These are phyloP conservation scores for Corinectria fuckeliana DNA, from an alignment of 2,329 filamentous ascomycete species.

Conservation along the genomic window DNA sequence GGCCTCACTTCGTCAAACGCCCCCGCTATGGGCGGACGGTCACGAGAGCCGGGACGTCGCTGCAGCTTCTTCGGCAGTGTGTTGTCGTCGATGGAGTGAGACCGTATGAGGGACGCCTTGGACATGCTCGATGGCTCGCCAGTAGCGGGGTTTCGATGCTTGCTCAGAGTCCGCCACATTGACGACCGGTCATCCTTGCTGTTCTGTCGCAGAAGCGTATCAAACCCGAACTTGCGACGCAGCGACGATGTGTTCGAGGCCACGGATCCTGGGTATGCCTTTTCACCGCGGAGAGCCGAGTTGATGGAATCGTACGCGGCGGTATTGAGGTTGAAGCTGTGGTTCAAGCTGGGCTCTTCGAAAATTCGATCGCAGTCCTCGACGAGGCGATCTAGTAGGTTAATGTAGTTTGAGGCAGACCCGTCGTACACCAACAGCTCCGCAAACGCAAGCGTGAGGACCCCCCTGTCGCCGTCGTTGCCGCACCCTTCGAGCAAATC, in stretches of 20 bases:
- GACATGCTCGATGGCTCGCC: conserved; percentile 70
- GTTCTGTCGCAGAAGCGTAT: conserved; percentile 77
- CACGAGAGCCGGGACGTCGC: conserved; percentile 61
- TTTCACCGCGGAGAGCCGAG: conserved; percentile 60
- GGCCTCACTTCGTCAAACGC: conserved; percentile 68
- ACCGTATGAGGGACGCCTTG: conserved; percentile 70
- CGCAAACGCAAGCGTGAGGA: conserved; percentile 85
- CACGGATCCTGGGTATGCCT: conserved; percentile 74
- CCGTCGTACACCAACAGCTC: conserved; percentile 83
- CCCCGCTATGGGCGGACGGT: conserved; percentile 66
- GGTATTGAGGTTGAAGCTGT: conserved; percentile 48
- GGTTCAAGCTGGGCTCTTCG: conserved; percentile 61
- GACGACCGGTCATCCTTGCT: conserved; percentile 80
- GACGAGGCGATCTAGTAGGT: conserved; percentile 84
- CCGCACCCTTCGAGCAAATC: conserved; percentile 88
- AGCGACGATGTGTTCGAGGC: conserved; percentile 88
- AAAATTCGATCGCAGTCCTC: conserved; percentile 92
- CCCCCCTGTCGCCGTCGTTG: conserved; percentile 89
- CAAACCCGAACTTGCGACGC: conserved; percentile 82
- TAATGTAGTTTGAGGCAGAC: conserved; percentile 82
- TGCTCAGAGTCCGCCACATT: conserved; percentile 88
- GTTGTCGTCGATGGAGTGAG: conserved; percentile 77
- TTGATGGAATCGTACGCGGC: conserved; percentile 65
- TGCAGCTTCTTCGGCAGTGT: conserved; percentile 51
- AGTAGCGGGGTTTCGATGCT: conserved; percentile 68